Conservation (phyloP, 169 alveolate species). For the Pseudocohnilembus persalinus region DNA sequence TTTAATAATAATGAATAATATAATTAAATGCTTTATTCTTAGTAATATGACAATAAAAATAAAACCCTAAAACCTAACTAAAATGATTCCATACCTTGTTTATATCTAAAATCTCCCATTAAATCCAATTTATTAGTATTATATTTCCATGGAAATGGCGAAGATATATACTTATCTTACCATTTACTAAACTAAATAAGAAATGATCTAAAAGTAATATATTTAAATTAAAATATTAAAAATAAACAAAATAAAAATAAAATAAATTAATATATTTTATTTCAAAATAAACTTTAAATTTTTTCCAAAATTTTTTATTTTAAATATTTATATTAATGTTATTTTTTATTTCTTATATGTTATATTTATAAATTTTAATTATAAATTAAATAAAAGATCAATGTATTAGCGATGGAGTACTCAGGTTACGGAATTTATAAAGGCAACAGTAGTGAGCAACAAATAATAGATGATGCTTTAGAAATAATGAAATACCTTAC, state of each 20-base stretch:
- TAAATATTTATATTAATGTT: too few relatives aligned
- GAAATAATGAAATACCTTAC: slow-evolving; percentile 64
- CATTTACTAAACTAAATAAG: background rate
- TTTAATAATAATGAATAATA: too few relatives aligned
- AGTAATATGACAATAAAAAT: background rate
- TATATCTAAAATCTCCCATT: background rate
- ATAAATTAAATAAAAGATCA: too few relatives aligned
- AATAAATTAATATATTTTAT: too few relatives aligned
- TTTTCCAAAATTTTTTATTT: too few relatives aligned
- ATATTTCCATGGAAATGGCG: background rate
- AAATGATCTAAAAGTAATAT: background rate
- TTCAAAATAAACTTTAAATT: too few relatives aligned
- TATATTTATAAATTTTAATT: too few relatives aligned
- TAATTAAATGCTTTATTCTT: too few relatives aligned
- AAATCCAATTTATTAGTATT: background rate
- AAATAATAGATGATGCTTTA: slow-evolving; percentile 68
- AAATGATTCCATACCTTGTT: background rate
- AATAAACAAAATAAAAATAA: too few relatives aligned
- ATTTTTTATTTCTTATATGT: too few relatives aligned
- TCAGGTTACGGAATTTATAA: slow-evolving; percentile 83
- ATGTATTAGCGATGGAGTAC: slow-evolving; percentile 73
- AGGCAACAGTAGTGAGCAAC: slow-evolving; percentile 58
- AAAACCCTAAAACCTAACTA: background rate
- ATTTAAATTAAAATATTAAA: too few relatives aligned
- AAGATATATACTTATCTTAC: background rate